These are phyloP conservation scores for Triticum turgidum DNA, from an alignment of 176 grass and related monocot genomes.

Conservation along the genomic window DNA sequence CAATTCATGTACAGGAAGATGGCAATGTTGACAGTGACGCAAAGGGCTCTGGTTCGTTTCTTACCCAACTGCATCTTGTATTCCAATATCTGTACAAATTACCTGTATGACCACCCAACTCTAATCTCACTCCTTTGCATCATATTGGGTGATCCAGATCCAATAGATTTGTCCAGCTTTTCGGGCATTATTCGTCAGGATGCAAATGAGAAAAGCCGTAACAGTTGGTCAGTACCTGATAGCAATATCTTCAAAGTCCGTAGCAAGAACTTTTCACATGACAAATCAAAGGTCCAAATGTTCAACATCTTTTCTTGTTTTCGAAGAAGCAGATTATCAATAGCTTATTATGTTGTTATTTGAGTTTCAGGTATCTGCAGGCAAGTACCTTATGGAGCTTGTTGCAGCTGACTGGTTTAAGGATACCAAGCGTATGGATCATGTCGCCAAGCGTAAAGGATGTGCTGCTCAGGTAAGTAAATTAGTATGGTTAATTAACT, in stretches of 20 bases:
- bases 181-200: slow-evolving; percentile 68
- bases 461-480: slow-evolving; percentile 68
- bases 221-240: slow-evolving; percentile 83
- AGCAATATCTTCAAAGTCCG: slow-evolving; percentile 93
- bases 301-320: slow-evolving; percentile 4
- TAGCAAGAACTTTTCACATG: slow-evolving; percentile 73
- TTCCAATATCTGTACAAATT: slow-evolving; percentile 23
- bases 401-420: slow-evolving; percentile 88
- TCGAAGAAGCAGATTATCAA: slow-evolving; percentile 24
- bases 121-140: slow-evolving; percentile 13
- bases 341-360: slow-evolving; percentile 16
- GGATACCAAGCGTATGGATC: slow-evolving; percentile 70
- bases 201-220: slow-evolving; percentile 69
- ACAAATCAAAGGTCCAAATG: slow-evolving; percentile 85
- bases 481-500: slow-evolving; percentile 1
- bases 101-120: slow-evolving; percentile 19
- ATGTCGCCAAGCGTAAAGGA: slow-evolving; percentile 74
- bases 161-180: slow-evolving; percentile 80
- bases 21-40: slow-evolving; percentile 47
- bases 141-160: slow-evolving; percentile 43
- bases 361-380: slow-evolving; percentile 65
- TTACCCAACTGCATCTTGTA: slow-evolving; percentile 20
- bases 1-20: slow-evolving; percentile 49
- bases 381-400: slow-evolving; percentile 86
- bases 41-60: slow-evolving; percentile 53